phyloP scores from a whole-genome alignment of 768 basidiomycete genomes.

The Lactarius evosmus region DNA sequence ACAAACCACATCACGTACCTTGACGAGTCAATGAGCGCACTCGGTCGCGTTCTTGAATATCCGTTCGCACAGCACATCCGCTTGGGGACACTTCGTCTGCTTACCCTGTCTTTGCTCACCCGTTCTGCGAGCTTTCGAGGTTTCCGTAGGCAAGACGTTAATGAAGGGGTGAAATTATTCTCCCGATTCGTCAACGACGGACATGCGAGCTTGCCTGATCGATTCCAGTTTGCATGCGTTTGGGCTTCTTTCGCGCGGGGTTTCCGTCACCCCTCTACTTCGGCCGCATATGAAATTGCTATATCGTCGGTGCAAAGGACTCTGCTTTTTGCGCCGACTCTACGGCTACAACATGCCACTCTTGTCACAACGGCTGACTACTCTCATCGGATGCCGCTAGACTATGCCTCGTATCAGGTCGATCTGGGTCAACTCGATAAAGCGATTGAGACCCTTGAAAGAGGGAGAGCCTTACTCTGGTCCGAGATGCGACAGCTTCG shows the following conservation, averaged over 20 bases:
- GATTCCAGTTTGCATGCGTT: neutral
- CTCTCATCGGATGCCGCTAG: neutral
- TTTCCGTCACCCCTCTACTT: neutral
- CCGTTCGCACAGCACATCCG: neutral
- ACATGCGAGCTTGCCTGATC: neutral
- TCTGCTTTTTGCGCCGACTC: neutral
- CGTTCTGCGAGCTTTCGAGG: neutral
- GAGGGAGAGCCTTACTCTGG: conserved; percentile 21
- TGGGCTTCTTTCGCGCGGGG: neutral
- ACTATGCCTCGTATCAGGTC: conserved; percentile 6
- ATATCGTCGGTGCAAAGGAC: neutral
- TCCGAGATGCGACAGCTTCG: conserved; percentile 20
- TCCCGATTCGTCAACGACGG: neutral
- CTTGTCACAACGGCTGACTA: neutral
- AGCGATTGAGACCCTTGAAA: conserved; percentile 19
- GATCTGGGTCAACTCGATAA: neutral
- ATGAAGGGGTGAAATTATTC: neutral
- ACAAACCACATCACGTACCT: neutral
- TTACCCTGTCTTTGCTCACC: neutral
- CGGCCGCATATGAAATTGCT: neutral
- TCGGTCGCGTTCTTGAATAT: neutral
- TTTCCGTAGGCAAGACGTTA: neutral
- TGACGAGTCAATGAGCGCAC: neutral
- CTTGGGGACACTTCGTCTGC: neutral
- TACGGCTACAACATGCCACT: neutral